Evolutionary conservation across 1,284 basidiomycete species (phyloP), one percentile per base, ranked within the genome.

Genomic region (Bjerkandera adusta): DNA sequence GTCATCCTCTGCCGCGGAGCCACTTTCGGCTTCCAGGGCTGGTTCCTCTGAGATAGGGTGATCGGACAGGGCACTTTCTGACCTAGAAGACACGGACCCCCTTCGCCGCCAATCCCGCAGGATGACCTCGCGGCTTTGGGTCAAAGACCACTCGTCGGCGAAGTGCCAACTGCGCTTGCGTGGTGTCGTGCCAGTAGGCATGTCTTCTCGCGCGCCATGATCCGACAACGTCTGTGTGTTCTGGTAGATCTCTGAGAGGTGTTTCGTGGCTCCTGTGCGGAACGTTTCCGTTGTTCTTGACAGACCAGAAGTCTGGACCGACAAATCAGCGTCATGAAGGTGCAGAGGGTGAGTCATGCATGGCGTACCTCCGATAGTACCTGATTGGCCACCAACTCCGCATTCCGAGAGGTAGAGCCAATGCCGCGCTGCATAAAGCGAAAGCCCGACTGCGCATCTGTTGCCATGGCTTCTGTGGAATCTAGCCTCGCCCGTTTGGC

Each of bases 401-500:
- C 60, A 40, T 73, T 69, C 43, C 72, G 68, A 11, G 78, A 77
- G 25, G 74, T 71, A 2, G 78, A 75, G 12, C 68, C 65, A 15
- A 85, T 58, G 8, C 69, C 72, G 5, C 70, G 68, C 52, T 80
- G 75, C 38, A 79, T 58, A 42, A 67, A 68, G 36, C 67, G 70
- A 57, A 75, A 77, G 34, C 78, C 73, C 22, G 75, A 69, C 51
- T 81, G 73, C 24, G 79, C 59, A 29, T 80, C 76, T 3, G 67
- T 62, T 22, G 66, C 66, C 57, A 87, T 65, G 3, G 69, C 58
- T 35, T 72, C 67, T 15, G 76, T 80, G 8, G 73, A 71, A 43
- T 89, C 85, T 4, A 83, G 59, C 21, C 88, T 76, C 27, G 80
- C 79, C 44, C 81, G 74, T 61, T 91, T 91, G 11, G 79, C 75